Base-by-base conservation (phyloP, 2,329 filamentous ascomycete genomes). In the Ceratocystis smalleyi region DNA sequence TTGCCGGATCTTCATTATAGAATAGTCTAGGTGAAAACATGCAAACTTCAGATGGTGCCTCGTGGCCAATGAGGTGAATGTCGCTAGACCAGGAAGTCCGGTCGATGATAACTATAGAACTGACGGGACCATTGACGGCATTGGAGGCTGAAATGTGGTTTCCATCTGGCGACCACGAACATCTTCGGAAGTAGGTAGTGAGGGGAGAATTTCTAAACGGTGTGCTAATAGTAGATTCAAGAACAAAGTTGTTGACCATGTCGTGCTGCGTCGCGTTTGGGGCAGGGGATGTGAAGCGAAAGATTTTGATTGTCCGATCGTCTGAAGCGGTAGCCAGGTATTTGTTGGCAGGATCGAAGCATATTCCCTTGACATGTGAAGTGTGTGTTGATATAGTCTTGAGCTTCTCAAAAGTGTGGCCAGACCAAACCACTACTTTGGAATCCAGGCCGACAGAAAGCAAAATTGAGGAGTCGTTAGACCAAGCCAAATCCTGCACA, bases 251-350 rank as follows among this genome's bases (percentile, higher is more conserved):
- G 75, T 95, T 95, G 68, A 94, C 85, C 77, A 96, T 94, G 73
- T 99, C 94, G 72, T 97, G 90, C 63, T 92, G 85, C 0, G 89
- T 95, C 43, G 94, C 89, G 73, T 96, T 96, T 8, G 94, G 89
- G 0, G 87, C 83, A 0, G 94, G 91, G 1, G 92, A 88, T 1
- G 89, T 96, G 74, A 96, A 99, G 66, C 91, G 85, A 75, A 95
- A 97, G 70, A 99, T 89, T 73, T 95, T 95, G 75, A 99, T 95
- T 1, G 91, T 92, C 66, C 94, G 85, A 74, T 99, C 94, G 73
- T 99, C 94, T 75, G 91, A 96, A 1, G 95, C 91, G 0, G 95
- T 99, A 17, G 95, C 94, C 75, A 99, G 99, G 78, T 96, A 99
- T 73, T 97, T 99, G 77, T 97, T 97, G 51, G 94, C 94, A 0